phyloP scores from a whole-genome alignment of 768 basidiomycete species.

The Hygrocybe punicea region DNA sequence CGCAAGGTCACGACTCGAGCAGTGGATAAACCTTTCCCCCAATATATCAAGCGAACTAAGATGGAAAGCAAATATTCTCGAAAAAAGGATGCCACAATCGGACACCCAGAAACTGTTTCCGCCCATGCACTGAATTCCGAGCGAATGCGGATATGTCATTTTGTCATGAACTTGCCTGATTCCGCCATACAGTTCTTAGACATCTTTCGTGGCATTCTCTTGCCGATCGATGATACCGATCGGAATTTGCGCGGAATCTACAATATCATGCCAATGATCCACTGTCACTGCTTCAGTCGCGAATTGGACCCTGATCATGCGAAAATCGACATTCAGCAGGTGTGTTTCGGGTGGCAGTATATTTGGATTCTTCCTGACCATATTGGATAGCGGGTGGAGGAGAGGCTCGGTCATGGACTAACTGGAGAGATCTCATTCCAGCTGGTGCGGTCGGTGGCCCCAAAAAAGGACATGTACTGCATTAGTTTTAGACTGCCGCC shows the following conservation, averaged over 20 bases:
- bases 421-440: constrained; percentile 53
- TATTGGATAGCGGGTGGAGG: constrained; percentile 61
- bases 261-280: constrained; percentile 80
- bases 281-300: constrained; percentile 95
- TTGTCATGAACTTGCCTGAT: constrained; percentile 98
- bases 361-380: neutral
- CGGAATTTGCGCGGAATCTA: constrained; percentile 46
- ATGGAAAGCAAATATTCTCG: constrained; percentile 41
- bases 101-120: constrained; percentile 16
- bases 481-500: constrained; percentile 72
- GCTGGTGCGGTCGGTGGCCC: constrained; percentile 88
- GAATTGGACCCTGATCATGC: constrained; percentile 69
- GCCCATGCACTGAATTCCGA: constrained; percentile 35
- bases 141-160: constrained; percentile 64
- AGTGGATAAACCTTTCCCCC: constrained; percentile 65
- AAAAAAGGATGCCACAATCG: constrained; percentile 36
- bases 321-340: constrained; percentile 74
- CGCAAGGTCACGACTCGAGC: constrained; percentile 49
- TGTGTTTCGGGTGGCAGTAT: constrained; percentile 35
- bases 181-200: constrained; percentile 87
- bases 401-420: constrained; percentile 55
- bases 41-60: constrained; percentile 49
- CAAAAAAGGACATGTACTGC: constrained; percentile 97
- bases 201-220: constrained; percentile 75
- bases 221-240: constrained; percentile 15